phyloP scores from a whole-genome alignment of 1,139 yeast genomes.

The Yamadazyma epiphylla region DNA sequence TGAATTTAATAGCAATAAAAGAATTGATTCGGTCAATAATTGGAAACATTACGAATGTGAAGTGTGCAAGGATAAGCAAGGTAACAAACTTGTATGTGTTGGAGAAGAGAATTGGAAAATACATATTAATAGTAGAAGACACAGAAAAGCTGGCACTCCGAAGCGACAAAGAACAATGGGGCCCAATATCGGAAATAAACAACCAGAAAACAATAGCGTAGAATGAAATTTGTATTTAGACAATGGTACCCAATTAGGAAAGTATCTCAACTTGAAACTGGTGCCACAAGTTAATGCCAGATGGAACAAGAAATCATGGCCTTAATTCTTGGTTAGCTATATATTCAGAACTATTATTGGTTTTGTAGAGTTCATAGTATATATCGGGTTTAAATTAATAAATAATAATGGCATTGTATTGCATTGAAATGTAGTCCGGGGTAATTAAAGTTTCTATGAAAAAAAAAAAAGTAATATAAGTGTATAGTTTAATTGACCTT shows the following conservation, averaged over 20 bases:
- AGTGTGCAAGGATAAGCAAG: slow-evolving; percentile 56
- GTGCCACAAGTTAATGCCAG: too few relatives aligned
- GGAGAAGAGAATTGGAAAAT: slow-evolving; percentile 70
- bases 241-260: too few relatives aligned
- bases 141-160: slow-evolving; percentile 19
- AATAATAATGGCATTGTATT: too few relatives aligned
- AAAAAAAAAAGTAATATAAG: too few relatives aligned
- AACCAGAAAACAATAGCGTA: too few relatives aligned
- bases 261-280: too few relatives aligned
- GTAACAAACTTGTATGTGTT: slow-evolving; percentile 58
- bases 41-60: slow-evolving; percentile 75
- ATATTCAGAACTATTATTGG: not conserved
- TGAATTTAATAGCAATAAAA: slow-evolving; percentile 31
- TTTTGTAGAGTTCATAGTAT: not conserved
- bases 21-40: slow-evolving; percentile 34
- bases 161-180: not conserved
- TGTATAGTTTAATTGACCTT: too few relatives aligned
- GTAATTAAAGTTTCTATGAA: too few relatives aligned
- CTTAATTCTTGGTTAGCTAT: too few relatives aligned
- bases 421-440: too few relatives aligned
- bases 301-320: too few relatives aligned
- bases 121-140: slow-evolving; percentile 68
- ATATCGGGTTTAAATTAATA: too few relatives aligned
- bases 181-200: not conserved
- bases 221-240: not conserved